Conservation (phyloP, 2,329 filamentous ascomycete species). For the Trichoderma citrinoviride region DNA sequence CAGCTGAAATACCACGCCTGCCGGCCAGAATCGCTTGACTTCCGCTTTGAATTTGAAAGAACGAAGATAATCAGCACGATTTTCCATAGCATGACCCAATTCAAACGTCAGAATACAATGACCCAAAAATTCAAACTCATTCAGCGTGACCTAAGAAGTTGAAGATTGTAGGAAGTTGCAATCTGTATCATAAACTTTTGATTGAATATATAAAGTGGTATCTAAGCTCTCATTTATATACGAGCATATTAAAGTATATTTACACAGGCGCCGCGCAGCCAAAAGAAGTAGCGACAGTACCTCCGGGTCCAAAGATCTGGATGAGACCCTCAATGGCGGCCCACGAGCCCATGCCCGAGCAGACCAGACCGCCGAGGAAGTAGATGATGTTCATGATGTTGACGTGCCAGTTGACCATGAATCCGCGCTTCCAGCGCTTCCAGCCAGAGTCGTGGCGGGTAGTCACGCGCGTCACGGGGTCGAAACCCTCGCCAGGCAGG, state of each 20-base stretch:
- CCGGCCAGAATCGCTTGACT: no score
- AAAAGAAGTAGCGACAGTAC: constrained; percentile 16
- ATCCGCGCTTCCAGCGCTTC: constrained; percentile 13
- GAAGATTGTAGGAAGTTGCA: no score
- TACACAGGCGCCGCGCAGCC: constrained; percentile 15
- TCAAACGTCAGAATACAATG: no score
- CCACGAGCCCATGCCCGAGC: constrained; percentile 12
- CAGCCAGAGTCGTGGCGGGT: background rate
- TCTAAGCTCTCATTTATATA: constrained; percentile 14
- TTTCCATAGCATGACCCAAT: no score
- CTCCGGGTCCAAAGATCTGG: constrained; percentile 8
- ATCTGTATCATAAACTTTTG: background rate
- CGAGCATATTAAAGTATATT: constrained; percentile 15
- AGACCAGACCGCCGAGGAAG: constrained; percentile 15
- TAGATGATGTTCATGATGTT: constrained; percentile 10
- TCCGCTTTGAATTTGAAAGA: no score
- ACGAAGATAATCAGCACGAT: background rate
- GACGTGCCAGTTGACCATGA: constrained; percentile 14
- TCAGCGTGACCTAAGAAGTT: no score
- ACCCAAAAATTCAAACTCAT: no score
- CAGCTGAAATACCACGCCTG: background rate
- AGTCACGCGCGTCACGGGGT: constrained; percentile 7
- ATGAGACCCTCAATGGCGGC: constrained; percentile 11
- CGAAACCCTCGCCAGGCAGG: constrained; percentile 14
- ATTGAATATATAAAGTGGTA: constrained; percentile 6